phyloP scores from a whole-genome alignment of 2,329 filamentous ascomycete genomes.

The Colletotrichum sp. region DNA sequence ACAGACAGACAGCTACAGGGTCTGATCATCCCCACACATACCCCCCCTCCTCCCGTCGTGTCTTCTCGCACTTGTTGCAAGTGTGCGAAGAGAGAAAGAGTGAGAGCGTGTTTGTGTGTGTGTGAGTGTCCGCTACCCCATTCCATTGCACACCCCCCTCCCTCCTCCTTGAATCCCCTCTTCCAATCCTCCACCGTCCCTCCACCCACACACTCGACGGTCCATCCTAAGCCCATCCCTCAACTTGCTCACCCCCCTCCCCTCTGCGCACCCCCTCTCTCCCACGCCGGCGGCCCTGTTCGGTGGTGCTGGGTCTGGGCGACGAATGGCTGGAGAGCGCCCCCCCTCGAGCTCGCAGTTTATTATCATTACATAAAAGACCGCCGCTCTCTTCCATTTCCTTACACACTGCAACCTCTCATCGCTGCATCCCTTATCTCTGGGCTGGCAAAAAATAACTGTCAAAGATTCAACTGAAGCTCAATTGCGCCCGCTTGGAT shows the following conservation, averaged over 20 bases:
- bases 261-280: slow-evolving; percentile 5
- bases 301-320: slow-evolving; percentile 21
- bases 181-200: neutral
- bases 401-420: slow-evolving; percentile 27
- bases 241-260: neutral
- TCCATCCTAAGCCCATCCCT: neutral
- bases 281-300: slow-evolving; percentile 21
- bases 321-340: slow-evolving; percentile 17
- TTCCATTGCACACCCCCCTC: neutral
- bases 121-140: neutral
- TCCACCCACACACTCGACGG: neutral
- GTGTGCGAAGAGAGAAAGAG: neutral
- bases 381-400: slow-evolving; percentile 24
- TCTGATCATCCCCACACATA: neutral
- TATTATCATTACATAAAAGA: slow-evolving; percentile 27
- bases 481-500: slow-evolving; percentile 25
- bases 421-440: slow-evolving; percentile 26
- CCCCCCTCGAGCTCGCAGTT: slow-evolving; percentile 19
- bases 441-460: slow-evolving; percentile 22
- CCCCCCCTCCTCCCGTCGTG: neutral
- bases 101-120: neutral
- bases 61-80: neutral
- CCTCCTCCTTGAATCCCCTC: slow-evolving; percentile 2
- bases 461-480: slow-evolving; percentile 23
- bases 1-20: neutral